Conservation (phyloP, 768 basidiomycete species). For the Inosperma sp. region DNA sequence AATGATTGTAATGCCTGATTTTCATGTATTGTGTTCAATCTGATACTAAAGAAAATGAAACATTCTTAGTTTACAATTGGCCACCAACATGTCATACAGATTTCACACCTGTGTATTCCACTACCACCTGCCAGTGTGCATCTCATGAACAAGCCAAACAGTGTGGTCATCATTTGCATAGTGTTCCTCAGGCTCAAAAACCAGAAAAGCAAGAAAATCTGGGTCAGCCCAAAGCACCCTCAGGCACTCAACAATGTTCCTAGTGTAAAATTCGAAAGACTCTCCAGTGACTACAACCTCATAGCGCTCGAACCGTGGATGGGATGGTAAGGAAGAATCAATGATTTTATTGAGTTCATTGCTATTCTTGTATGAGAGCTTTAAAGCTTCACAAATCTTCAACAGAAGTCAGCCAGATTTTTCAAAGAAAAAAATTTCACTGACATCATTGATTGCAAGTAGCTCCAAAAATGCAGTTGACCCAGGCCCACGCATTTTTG, state of each 20-base stretch:
- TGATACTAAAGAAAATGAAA: neutral
- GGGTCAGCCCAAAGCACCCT: constrained; percentile 31
- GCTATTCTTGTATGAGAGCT: constrained; percentile 25
- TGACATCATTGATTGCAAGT: constrained; percentile 26
- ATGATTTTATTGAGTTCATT: constrained; percentile 26
- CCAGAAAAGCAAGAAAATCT: constrained; percentile 26
- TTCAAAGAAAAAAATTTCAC: neutral
- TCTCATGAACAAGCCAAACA: constrained; percentile 33
- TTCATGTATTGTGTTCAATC: neutral
- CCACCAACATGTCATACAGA: neutral
- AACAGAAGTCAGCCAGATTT: neutral
- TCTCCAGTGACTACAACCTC: constrained; percentile 28
- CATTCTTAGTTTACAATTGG: neutral
- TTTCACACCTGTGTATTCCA: constrained; percentile 41
- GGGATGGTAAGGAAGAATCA: constrained; percentile 21
- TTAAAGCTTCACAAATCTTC: constrained; percentile 22
- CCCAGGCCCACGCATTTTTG: constrained; percentile 24
- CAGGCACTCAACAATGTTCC: constrained; percentile 35
- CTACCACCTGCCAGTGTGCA: constrained; percentile 51
- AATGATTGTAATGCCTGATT: too few relatives aligned
- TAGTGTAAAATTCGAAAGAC: constrained; percentile 25
- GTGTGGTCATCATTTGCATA: constrained; percentile 26
- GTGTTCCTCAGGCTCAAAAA: constrained; percentile 34
- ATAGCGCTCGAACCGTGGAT: constrained; percentile 23
- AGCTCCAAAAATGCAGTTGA: constrained; percentile 28